These are phyloP conservation scores for Immersiella caudata DNA, from an alignment of 495 filamentous ascomycete genomes.

Conservation along the genomic window DNA sequence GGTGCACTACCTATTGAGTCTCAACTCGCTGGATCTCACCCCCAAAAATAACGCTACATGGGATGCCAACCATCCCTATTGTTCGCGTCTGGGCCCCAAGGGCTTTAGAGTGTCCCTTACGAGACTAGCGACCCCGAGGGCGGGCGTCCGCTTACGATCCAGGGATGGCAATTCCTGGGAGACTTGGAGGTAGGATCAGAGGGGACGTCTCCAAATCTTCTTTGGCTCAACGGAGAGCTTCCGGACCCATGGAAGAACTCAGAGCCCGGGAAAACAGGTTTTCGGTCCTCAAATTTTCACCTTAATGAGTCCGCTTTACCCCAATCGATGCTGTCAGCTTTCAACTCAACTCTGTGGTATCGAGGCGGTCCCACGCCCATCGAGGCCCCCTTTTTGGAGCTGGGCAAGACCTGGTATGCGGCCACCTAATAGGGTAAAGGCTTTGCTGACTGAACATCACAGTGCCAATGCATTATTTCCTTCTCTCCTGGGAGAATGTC, in stretches of 20 bases:
- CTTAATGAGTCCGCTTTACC: neutral
- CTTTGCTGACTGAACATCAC: neutral
- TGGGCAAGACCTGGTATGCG: neutral
- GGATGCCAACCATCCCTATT: no score
- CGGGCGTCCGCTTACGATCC: neutral
- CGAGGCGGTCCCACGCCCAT: neutral
- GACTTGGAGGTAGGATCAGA: no score
- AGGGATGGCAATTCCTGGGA: neutral
- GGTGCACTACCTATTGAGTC: no score
- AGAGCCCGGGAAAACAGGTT: no score
- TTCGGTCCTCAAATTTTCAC: neutral
- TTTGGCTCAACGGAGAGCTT: neutral
- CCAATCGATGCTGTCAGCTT: neutral
- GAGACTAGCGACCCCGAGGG: neutral
- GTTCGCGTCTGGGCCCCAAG: no score
- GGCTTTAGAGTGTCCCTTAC: neutral
- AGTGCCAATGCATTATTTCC: neutral
- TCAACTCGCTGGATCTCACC: no score
- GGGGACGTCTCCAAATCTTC: no score
- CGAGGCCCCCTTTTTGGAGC: slow-evolving; percentile 5
- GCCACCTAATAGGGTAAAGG: neutral
- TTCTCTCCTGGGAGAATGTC: slow-evolving; percentile 7
- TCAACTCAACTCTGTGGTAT: slow-evolving; percentile 12
- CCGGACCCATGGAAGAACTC: no score
- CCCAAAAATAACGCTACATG: no score